Evolutionary conservation across 495 filamentous ascomycete genomes (phyloP), one percentile per base, ranked within the genome.

Genomic region (Oleoguttula mirabilis): DNA sequence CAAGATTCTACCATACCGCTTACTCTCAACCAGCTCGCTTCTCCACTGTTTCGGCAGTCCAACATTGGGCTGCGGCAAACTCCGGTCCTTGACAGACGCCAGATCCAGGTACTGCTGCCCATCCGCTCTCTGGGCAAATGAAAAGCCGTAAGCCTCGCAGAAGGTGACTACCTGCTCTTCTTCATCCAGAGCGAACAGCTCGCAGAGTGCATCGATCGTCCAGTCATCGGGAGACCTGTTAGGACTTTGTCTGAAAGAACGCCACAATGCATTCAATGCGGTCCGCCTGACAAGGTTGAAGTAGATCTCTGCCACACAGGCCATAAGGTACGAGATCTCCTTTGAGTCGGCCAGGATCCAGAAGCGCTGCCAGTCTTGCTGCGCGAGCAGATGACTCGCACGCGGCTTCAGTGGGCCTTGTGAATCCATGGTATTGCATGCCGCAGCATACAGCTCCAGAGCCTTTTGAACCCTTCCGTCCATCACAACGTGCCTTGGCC

Each of bases 221-320:
- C 86, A 83, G 43, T 92, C 85, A 35, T 82, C 74, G 3, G 78
- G 80, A 32, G 47, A 51, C 31, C 33, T 51, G 48, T 56, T 48
- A 66, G 65, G 51, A 73, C 76, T 51, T 73, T 72, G 3, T 23
- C 65, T 66, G 45, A 71, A 78, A 4, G 61, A 69, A 38, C 65
- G 70, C 63, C 65, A 72, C 8, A 96, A 72, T 2, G 77, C 72
- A 42, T 77, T 77, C 32, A 96, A 68, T 4, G 86, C 79, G 15
- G 70, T 76, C 45, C 80, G 78, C 16, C 90, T 84, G 19, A 96
- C 67, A 12, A 75, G 65, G 38, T 79, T 82, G 62, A 96, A 96
- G 50, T 87, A 83, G 12, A 88, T 79, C 56, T 95, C 88, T 2
- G 88, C 87, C 28, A 94, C 79, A 58, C 88, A 95, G 4, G 82